Percentiles rank a stretch among this genome's conserved stretches.
These are phyloP conservation scores for Metschnikowia koreensis DNA, from an alignment of 805 yeast genomes.

Conservation along the genomic window DNA sequence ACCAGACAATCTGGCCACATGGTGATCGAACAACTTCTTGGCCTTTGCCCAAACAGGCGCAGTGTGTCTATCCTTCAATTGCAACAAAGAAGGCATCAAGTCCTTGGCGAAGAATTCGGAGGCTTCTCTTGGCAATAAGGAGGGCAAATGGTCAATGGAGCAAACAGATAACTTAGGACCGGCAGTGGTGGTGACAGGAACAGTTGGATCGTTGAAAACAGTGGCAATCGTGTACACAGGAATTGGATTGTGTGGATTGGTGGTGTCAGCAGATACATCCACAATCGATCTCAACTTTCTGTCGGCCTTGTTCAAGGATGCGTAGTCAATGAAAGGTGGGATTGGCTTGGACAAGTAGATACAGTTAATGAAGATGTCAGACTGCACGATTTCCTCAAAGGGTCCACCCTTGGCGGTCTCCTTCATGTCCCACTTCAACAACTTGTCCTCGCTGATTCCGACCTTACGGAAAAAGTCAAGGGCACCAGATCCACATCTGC, in stretches of 20 bases:
- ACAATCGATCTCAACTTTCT: slow-evolving; percentile 90
- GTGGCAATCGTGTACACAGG: slow-evolving; percentile 93
- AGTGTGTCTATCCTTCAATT: slow-evolving; percentile 74
- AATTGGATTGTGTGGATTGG: slow-evolving; percentile 96
- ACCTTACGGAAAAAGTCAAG: slow-evolving; percentile 74
- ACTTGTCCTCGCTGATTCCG: slow-evolving; percentile 84
- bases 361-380: slow-evolving; percentile 93
- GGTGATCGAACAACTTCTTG: slow-evolving; percentile 75
- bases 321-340: slow-evolving; percentile 81
- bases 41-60: slow-evolving; percentile 95
- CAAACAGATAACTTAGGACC: slow-evolving; percentile 90
- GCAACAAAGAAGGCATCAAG: slow-evolving; percentile 82
- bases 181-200: slow-evolving; percentile 66
- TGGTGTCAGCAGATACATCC: slow-evolving; percentile 98
- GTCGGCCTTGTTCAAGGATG: slow-evolving; percentile 57
- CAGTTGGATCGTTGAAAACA: slow-evolving; percentile 88
- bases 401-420: slow-evolving; percentile 99
- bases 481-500: slow-evolving; percentile 99
- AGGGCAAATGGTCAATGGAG: slow-evolving; percentile 95
- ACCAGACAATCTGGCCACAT: slow-evolving; percentile 63
- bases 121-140: slow-evolving; percentile 94
- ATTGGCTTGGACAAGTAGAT: slow-evolving; percentile 91
- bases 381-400: slow-evolving; percentile 81
- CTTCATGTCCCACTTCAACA: slow-evolving; percentile 92
- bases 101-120: slow-evolving; percentile 88